Evolutionary conservation across 306 rosid species (phyloP).

Genomic region (Pyrus communis): DNA sequence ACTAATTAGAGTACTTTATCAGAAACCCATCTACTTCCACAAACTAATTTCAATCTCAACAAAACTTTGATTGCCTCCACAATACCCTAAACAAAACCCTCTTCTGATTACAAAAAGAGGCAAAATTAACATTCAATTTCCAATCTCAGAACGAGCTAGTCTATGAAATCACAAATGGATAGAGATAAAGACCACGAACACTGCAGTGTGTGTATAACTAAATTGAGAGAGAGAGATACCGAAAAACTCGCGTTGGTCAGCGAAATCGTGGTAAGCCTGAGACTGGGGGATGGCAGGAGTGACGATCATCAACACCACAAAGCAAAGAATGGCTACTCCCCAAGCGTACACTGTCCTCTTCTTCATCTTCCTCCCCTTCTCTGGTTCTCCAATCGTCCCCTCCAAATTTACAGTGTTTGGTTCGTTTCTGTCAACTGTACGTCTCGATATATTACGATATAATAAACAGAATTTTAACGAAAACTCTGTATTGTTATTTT

Average conservation of each 20-base stretch:
- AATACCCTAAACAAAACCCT: not conserved
- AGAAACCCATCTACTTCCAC: not conserved
- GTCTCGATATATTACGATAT: no score
- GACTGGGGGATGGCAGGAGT: constrained; percentile 82
- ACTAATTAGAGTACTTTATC: not conserved
- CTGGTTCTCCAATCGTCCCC: not conserved
- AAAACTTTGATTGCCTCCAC: not conserved
- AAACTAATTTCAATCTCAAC: not conserved
- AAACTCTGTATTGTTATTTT: no score
- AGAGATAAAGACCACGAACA: not conserved
- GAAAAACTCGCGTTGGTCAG: constrained; percentile 67
- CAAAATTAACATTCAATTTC: not conserved
- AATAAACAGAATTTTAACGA: no score
- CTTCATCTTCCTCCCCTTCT: constrained; percentile 28
- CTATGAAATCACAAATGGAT: no score
- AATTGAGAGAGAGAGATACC: constrained; percentile 30
- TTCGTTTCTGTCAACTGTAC: no score
- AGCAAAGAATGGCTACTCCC: constrained; percentile 45
- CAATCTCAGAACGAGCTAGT: not conserved
- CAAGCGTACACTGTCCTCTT: constrained; percentile 43
- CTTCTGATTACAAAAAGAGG: not conserved
- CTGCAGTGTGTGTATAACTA: not conserved
- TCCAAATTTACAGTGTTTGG: no score
- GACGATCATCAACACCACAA: constrained; percentile 59
- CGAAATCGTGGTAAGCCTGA: constrained; percentile 73